phyloP scores from a whole-genome alignment of 805 yeast species.

The Komagataella populi region DNA sequence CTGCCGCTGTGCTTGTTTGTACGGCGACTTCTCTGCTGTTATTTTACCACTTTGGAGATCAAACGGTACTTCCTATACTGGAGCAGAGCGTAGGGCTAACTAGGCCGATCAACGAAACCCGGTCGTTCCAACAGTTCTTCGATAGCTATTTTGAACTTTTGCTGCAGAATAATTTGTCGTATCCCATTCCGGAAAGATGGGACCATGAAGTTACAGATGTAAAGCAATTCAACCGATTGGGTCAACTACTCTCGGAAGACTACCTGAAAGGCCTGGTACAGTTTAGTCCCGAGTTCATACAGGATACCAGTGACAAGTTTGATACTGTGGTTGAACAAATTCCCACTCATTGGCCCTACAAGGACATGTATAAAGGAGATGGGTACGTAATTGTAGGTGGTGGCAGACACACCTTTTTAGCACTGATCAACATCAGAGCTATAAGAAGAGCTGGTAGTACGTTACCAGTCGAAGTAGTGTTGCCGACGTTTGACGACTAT shows the following conservation, averaged over 20 bases:
- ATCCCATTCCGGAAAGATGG: slow-evolving; percentile 17
- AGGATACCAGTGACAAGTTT: slow-evolving; percentile 19
- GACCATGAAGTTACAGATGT: slow-evolving; percentile 18
- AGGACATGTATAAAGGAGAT: slow-evolving; percentile 15
- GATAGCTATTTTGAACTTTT: slow-evolving; percentile 16
- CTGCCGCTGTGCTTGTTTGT: not conserved
- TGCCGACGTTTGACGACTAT: slow-evolving; percentile 58
- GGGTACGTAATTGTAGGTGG: slow-evolving; percentile 73
- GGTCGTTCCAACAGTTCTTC: slow-evolving; percentile 5
- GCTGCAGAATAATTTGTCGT: slow-evolving; percentile 14
- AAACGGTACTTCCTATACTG: not conserved
- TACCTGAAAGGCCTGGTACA: slow-evolving; percentile 13
- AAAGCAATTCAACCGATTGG: slow-evolving; percentile 14
- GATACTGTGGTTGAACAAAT: slow-evolving; percentile 15
- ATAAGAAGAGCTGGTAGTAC: slow-evolving; percentile 54
- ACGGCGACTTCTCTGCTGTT: not conserved
- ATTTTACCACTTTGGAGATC: not conserved
- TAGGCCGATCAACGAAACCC: not conserved
- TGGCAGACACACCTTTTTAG: slow-evolving; percentile 62
- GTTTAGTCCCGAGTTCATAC: slow-evolving; percentile 17
- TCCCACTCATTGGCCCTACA: slow-evolving; percentile 12
- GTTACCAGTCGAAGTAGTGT: slow-evolving; percentile 71
- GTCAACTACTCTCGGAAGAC: slow-evolving; percentile 13
- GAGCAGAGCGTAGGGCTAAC: not conserved
- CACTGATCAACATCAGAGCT: slow-evolving; percentile 49